A percentile compares a stretch with the other conserved stretches of the same genome.
These are phyloP conservation scores for Protostelium mycophagum DNA, from an alignment of 78 protist species.

Conservation along the genomic window DNA sequence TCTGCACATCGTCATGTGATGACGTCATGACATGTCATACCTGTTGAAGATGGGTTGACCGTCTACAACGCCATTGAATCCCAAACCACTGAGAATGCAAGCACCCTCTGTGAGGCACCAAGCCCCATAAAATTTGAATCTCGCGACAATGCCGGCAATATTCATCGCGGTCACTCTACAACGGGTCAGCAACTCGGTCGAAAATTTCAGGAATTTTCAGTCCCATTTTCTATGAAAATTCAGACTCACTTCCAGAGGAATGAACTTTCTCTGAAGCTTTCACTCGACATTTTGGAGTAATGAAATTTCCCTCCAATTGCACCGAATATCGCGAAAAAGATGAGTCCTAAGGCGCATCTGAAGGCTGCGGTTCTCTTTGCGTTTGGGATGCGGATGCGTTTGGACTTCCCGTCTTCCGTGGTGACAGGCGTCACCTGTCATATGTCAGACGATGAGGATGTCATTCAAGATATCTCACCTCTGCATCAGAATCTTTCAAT, in stretches of 20 bases:
- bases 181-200: too few relatives aligned
- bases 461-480: too few relatives aligned
- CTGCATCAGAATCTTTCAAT: not conserved
- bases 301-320: not conserved
- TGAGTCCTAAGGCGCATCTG: not conserved
- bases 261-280: too few relatives aligned
- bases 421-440: not conserved
- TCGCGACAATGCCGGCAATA: constrained; percentile 10
- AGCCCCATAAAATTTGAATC: constrained; percentile 62
- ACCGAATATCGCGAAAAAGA: not conserved
- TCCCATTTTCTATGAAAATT: too few relatives aligned
- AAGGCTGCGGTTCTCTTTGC: not conserved
- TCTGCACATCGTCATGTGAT: too few relatives aligned
- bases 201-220: too few relatives aligned
- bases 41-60: constrained; percentile 19
- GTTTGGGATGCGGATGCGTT: not conserved
- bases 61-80: constrained; percentile 35
- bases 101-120: constrained; percentile 65
- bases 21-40: too few relatives aligned
- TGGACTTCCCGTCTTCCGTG: not conserved
- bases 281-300: not conserved
- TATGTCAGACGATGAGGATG: too few relatives aligned
- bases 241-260: too few relatives aligned
- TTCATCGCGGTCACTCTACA: too few relatives aligned
- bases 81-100: constrained; percentile 37